Percentiles rank a stretch among this genome's conserved stretches.
Evolutionary conservation across 345 rosid species (phyloP).

Genomic region (Mercurialis annua): DNA sequence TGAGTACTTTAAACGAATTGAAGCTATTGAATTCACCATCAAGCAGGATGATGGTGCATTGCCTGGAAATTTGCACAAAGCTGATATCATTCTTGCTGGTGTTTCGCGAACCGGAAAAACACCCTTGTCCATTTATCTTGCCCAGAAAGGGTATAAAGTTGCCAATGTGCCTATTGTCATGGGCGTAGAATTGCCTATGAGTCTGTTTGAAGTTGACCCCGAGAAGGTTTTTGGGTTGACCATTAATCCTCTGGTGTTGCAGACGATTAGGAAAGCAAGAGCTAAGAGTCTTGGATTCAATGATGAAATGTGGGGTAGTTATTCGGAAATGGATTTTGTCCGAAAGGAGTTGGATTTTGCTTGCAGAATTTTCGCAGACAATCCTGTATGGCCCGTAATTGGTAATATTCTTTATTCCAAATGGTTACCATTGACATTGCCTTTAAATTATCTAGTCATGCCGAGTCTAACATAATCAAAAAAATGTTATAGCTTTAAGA

Average conservation of each 20-base stretch:
- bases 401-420: constrained; percentile 37
- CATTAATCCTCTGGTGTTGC: constrained; percentile 66
- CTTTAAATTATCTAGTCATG: no score
- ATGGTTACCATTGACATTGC: background rate
- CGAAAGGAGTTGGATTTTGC: constrained; percentile 67
- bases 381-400: constrained; percentile 83
- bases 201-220: constrained; percentile 58
- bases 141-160: constrained; percentile 85
- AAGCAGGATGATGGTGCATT: constrained; percentile 86
- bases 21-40: constrained; percentile 86
- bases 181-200: constrained; percentile 61
- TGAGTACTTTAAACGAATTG: constrained; percentile 65
- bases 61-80: constrained; percentile 64
- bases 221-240: constrained; percentile 75
- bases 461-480: background rate
- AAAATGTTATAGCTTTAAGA: background rate
- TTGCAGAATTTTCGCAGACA: constrained; percentile 53
- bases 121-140: constrained; percentile 69
- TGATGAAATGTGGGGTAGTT: constrained; percentile 46
- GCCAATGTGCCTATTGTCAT: constrained; percentile 81
- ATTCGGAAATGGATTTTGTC: constrained; percentile 73
- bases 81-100: constrained; percentile 71
- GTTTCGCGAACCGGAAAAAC: constrained; percentile 90
- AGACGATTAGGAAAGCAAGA: constrained; percentile 66
- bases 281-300: constrained; percentile 70